These are phyloP conservation scores for Coemansia sp. DNA, from an alignment of 192 early-diverging fungal genomes.

Conservation along the genomic window DNA sequence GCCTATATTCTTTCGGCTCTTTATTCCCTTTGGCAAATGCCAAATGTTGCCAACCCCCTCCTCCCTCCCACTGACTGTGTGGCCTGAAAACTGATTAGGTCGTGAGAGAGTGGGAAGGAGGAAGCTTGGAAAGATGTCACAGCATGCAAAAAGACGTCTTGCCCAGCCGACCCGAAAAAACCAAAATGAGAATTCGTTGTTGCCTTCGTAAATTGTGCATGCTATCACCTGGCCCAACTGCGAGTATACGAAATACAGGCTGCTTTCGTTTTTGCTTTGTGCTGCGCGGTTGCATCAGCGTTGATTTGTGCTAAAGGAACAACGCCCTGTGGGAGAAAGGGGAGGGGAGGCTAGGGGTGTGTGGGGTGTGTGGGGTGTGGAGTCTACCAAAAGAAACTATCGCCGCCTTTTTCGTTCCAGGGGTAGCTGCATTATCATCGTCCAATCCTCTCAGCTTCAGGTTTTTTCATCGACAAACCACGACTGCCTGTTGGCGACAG, in stretches of 20 bases:
- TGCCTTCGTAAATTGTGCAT: background rate
- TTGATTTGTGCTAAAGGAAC: background rate
- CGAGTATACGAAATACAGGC: background rate
- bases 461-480: background rate
- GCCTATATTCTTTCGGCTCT: background rate
- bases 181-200: background rate
- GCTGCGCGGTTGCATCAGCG: background rate
- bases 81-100: too few relatives aligned
- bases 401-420: too few relatives aligned
- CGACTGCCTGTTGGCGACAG: background rate
- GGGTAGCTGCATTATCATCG: background rate
- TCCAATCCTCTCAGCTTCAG: background rate
- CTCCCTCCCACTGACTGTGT: too few relatives aligned
- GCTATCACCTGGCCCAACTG: background rate
- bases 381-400: too few relatives aligned
- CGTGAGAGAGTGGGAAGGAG: too few relatives aligned
- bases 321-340: too few relatives aligned
- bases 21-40: background rate
- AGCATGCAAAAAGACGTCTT: background rate
- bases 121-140: too few relatives aligned
- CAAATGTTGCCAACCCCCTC: background rate
- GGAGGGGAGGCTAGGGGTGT: background rate
- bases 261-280: background rate
- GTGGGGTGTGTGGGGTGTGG: background rate
- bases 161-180: background rate